Evolutionary conservation across 305 asterid species (phyloP).

Genomic region (Fraxinus angustifolia): DNA sequence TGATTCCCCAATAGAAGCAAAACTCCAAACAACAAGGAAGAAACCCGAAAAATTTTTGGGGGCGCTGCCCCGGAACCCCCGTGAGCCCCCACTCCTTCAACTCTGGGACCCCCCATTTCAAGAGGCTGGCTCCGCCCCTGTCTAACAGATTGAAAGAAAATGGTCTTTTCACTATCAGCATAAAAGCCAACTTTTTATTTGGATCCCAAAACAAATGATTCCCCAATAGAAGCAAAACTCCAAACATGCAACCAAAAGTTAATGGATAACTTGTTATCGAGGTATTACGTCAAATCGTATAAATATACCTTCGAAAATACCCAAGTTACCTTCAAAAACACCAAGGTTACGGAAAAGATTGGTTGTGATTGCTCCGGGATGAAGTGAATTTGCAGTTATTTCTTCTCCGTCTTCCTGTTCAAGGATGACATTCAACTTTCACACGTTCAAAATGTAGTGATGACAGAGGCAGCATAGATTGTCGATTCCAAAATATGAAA

Average conservation of each 20-base stretch:
- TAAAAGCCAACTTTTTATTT: too few species aligned
- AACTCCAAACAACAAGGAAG: background rate
- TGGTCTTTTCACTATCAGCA: background rate
- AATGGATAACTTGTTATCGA: background rate
- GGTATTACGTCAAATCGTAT: background rate
- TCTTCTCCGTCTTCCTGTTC: conserved; percentile 67
- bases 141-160: background rate
- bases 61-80: too few species aligned
- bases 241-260: background rate
- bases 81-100: too few species aligned
- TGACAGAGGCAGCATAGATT: background rate
- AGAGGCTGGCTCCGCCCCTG: too few species aligned
- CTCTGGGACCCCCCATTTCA: too few species aligned
- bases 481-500: background rate
- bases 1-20: background rate
- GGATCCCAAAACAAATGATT: background rate
- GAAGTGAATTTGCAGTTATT: conserved; percentile 76
- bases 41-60: too few species aligned
- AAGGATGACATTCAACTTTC: background rate
- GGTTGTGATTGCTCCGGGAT: conserved; percentile 72
- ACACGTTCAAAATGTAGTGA: background rate
- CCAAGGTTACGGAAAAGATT: conserved; percentile 63
- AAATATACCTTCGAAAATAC: conserved; percentile 31
- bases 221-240: background rate
- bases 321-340: conserved; percentile 41